A percentile compares a stretch with the other conserved stretches of the same genome.
These are phyloP conservation scores for Sporothrix humicola DNA, from an alignment of 2,329 filamentous ascomycete genomes.

Conservation along the genomic window DNA sequence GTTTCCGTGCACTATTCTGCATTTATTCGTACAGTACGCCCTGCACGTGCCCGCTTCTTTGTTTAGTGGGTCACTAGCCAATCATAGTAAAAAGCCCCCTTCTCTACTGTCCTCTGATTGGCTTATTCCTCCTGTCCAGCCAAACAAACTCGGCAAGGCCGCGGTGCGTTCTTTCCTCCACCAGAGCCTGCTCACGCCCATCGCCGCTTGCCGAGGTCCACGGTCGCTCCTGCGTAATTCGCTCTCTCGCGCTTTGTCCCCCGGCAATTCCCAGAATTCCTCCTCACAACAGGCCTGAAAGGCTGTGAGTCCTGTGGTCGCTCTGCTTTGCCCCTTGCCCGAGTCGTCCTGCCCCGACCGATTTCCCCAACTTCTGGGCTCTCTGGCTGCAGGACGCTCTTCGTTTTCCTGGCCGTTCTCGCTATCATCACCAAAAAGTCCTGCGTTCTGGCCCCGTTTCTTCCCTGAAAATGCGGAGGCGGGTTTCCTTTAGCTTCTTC, in stretches of 20 bases:
- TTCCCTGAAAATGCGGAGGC: conserved; percentile 30
- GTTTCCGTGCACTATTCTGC: neutral
- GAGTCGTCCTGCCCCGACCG: neutral
- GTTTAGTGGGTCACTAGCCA: neutral
- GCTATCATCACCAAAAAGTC: neutral
- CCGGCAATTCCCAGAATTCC: conserved; percentile 12
- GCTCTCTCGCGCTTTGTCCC: conserved; percentile 17
- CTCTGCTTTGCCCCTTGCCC: neutral
- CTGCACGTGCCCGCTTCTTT: conserved; percentile 3
- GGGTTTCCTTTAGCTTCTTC: conserved; percentile 24
- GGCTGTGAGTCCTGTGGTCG: neutral
- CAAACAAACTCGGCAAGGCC: conserved; percentile 25
- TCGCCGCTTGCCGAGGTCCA: conserved; percentile 30
- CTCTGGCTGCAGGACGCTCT: neutral
- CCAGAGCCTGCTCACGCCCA: neutral
- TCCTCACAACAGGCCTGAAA: too few relatives aligned
- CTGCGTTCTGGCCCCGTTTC: neutral
- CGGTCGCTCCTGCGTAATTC: neutral
- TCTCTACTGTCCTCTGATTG: neutral
- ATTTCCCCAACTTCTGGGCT: conserved; percentile 23
- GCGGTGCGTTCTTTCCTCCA: conserved; percentile 12
- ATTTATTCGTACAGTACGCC: neutral
- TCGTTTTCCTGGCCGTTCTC: neutral
- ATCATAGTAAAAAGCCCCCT: neutral
- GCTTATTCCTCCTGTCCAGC: neutral